A percentile compares a stretch with the other conserved stretches of the same genome.
Evolutionary conservation across 148 eudicot genomes (phyloP).

Genomic region (Rhododendron mucronatum): DNA sequence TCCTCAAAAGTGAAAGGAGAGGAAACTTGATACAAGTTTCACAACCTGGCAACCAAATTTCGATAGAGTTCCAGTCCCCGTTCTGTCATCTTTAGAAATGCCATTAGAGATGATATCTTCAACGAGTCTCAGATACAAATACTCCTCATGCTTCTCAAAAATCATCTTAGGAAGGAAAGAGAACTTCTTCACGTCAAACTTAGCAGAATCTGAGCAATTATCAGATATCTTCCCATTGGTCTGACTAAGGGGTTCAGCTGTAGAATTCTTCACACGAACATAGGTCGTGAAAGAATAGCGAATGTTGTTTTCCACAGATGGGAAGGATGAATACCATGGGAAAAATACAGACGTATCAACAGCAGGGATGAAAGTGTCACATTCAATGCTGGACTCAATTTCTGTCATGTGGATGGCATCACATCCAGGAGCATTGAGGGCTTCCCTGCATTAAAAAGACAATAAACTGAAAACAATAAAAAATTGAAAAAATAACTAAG

Average conservation of each 20-base stretch:
- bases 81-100: constrained; percentile 67
- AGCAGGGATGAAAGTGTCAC: constrained; percentile 88
- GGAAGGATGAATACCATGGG: constrained; percentile 83
- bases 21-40: not conserved
- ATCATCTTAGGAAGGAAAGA: constrained; percentile 64
- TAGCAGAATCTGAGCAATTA: constrained; percentile 19
- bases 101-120: constrained; percentile 69
- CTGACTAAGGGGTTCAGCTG: constrained; percentile 26
- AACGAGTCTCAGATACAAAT: constrained; percentile 57
- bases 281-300: constrained; percentile 70
- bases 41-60: constrained; percentile 94
- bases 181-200: constrained; percentile 56
- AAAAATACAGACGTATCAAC: constrained; percentile 59
- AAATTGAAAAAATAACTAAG: not conserved
- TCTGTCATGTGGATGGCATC: constrained; percentile 88
- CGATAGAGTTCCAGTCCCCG: constrained; percentile 88
- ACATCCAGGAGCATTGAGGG: constrained; percentile 78
- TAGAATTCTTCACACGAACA: constrained; percentile 62
- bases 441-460: constrained; percentile 58
- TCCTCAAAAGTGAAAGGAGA: not conserved
- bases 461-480: constrained; percentile 6
- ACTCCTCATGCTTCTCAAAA: constrained; percentile 83
- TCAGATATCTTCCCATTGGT: constrained; percentile 25
- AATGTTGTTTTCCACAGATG: constrained; percentile 54
- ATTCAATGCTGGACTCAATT: constrained; percentile 59